These are phyloP conservation scores for Aphanomyces stellatus DNA, from an alignment of 352 stramenopile genomes.

Conservation along the genomic window DNA sequence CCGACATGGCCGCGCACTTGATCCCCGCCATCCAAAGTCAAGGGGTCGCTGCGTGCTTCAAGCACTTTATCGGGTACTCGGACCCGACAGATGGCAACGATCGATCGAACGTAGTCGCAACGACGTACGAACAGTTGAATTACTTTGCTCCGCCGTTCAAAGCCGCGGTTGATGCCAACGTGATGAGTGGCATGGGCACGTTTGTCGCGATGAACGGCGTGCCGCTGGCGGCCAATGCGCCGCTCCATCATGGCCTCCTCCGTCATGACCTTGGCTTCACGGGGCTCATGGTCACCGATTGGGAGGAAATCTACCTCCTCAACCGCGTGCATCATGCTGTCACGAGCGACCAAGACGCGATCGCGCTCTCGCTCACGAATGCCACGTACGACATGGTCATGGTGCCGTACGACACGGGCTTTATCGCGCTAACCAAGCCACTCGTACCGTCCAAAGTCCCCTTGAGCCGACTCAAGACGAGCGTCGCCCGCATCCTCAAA, in stretches of 20 bases:
- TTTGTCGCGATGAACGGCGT: constrained; percentile 90
- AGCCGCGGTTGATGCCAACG: constrained; percentile 51
- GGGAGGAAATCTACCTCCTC: constrained; percentile 87
- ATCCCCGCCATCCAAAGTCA: constrained; percentile 74
- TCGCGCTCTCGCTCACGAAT: constrained; percentile 56
- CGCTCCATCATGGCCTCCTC: constrained; percentile 71
- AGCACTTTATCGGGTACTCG: constrained; percentile 83
- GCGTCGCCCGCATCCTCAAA: constrained; percentile 47
- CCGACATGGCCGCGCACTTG: constrained; percentile 55
- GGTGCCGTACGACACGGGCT: constrained; percentile 63
- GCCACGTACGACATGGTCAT: constrained; percentile 89
- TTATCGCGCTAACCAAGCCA: constrained; percentile 43
- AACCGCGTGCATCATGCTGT: constrained; percentile 48
- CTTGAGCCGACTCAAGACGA: constrained; percentile 37
- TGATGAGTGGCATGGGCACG: constrained; percentile 86
- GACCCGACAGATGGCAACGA: constrained; percentile 60
- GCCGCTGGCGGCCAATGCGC: constrained; percentile 73
- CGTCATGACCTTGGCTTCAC: constrained; percentile 81
- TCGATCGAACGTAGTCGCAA: constrained; percentile 54
- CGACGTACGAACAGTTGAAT: constrained; percentile 60
- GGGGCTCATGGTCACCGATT: constrained; percentile 88
- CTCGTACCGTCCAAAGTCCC: constrained; percentile 16
- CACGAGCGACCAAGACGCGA: constrained; percentile 38
- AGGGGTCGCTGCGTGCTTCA: constrained; percentile 73
- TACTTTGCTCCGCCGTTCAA: constrained; percentile 69